A percentile compares a stretch with the other conserved stretches of the same genome.
Evolutionary conservation across 495 filamentous ascomycete species (phyloP).

Genomic region (Apiosordaria backusii): DNA sequence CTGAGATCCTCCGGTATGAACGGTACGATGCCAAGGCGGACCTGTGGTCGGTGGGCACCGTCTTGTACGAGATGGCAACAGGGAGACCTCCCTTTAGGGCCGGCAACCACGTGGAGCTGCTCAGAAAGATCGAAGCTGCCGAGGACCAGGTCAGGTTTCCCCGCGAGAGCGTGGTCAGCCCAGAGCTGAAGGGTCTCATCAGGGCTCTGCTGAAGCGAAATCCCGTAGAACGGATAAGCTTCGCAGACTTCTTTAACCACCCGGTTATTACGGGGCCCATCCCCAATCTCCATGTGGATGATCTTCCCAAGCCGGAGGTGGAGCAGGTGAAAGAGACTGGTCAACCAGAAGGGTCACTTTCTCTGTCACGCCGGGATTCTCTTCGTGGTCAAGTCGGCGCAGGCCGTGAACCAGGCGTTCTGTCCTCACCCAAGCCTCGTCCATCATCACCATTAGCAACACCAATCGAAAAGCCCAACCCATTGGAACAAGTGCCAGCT

Average conservation of each 20-base stretch:
- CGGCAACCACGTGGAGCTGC: conserved; percentile 87
- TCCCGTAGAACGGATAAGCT: conserved; percentile 78
- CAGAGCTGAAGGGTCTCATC: conserved; percentile 78
- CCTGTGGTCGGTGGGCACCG: conserved; percentile 95
- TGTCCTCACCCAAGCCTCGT: conserved; percentile 37
- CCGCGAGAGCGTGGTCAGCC: conserved; percentile 64
- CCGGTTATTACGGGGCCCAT: conserved; percentile 73
- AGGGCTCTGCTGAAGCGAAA: conserved; percentile 76
- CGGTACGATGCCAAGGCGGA: conserved; percentile 97
- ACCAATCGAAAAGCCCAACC: conserved; percentile 35
- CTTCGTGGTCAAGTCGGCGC: conserved; percentile 6
- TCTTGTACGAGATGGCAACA: conserved; percentile 89
- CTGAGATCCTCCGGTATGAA: conserved; percentile 94
- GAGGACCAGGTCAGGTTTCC: conserved; percentile 83
- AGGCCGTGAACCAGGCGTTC: conserved; percentile 26
- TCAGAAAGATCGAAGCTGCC: conserved; percentile 82
- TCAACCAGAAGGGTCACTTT: conserved; percentile 28
- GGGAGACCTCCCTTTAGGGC: conserved; percentile 90
- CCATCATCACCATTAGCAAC: conserved; percentile 39
- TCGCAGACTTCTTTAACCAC: conserved; percentile 75
- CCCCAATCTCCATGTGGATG: conserved; percentile 76
- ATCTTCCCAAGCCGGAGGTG: conserved; percentile 45
- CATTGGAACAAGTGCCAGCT: conserved; percentile 24
- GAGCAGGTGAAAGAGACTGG: background rate
- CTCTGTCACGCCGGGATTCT: conserved; percentile 22